Conservation (phyloP, 768 basidiomycete species). For the Mycena belliarum region DNA sequence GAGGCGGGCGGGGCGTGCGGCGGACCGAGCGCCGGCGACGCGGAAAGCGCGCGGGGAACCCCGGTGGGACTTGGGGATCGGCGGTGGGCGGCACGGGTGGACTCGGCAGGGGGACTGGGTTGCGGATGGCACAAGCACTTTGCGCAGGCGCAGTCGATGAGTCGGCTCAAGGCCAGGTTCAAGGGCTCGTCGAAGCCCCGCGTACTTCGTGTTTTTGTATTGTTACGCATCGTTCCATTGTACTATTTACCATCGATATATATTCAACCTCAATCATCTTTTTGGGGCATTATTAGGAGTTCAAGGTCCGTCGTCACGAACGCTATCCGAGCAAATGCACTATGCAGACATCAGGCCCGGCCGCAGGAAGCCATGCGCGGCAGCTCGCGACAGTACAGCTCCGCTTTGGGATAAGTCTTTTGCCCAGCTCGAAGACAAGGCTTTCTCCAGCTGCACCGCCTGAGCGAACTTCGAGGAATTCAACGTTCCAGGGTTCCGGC, state of each 20-base stretch:
- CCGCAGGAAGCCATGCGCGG: constrained; percentile 1
- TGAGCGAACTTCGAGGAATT: constrained; percentile 5
- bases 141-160: too few species aligned
- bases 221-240: too few species aligned
- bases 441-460: neutral
- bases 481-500: constrained; percentile 3
- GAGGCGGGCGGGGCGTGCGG: too few species aligned
- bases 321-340: constrained; percentile 1
- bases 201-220: neutral
- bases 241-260: neutral
- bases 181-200: neutral
- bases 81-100: too few species aligned
- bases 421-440: constrained; percentile 2
- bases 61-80: too few species aligned
- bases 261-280: neutral
- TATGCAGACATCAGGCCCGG: constrained; percentile 1
- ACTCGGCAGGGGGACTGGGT: too few species aligned
- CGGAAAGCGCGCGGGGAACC: too few species aligned
- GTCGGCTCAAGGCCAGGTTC: too few species aligned
- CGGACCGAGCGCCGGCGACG: too few species aligned
- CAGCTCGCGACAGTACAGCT: constrained; percentile 8
- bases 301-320: neutral
- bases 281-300: neutral
- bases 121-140: too few species aligned
- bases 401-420: constrained; percentile 7